phyloP scores from a whole-genome alignment of 768 basidiomycete species.

The Hericium erinaceus region DNA sequence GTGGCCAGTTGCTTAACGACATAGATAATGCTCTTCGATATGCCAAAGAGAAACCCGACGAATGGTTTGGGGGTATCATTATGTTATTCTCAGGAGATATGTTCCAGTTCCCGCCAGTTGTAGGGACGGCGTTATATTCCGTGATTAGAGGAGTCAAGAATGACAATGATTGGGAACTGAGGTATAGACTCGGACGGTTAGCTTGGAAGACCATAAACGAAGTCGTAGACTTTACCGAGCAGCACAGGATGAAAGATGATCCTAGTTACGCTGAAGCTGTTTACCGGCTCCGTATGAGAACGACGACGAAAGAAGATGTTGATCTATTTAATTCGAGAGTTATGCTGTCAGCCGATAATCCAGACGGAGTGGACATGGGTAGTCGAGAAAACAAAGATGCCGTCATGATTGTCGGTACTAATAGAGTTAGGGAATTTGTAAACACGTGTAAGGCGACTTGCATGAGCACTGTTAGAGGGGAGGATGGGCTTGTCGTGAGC shows the following conservation, averaged over 20 bases:
- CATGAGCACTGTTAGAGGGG: too few species aligned
- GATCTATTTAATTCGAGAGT: not conserved
- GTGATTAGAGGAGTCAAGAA: slow-evolving; percentile 11
- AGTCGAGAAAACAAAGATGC: not conserved
- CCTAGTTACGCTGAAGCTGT: not conserved
- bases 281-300: not conserved
- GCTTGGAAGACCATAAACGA: not conserved
- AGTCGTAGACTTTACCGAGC: not conserved
- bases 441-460: too few species aligned
- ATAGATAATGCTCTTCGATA: slow-evolving; percentile 21
- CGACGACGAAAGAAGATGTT: not conserved
- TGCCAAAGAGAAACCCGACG: slow-evolving; percentile 12
- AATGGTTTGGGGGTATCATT: slow-evolving; percentile 23
- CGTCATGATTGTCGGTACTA: not conserved
- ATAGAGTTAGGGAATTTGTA: too few species aligned
- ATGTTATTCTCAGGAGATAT: slow-evolving; percentile 27
- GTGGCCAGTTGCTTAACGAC: slow-evolving; percentile 12
- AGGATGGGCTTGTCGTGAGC: too few species aligned
- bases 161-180: not conserved
- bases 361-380: not conserved
- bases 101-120: slow-evolving; percentile 24
- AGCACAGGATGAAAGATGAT: not conserved
- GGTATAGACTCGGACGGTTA: not conserved
- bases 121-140: slow-evolving; percentile 19
- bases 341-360: not conserved